Percentiles rank a stretch among this genome's conserved stretches.
Evolutionary conservation across 192 early-diverging fungal species (phyloP).

Genomic region (Coemansia sp.): DNA sequence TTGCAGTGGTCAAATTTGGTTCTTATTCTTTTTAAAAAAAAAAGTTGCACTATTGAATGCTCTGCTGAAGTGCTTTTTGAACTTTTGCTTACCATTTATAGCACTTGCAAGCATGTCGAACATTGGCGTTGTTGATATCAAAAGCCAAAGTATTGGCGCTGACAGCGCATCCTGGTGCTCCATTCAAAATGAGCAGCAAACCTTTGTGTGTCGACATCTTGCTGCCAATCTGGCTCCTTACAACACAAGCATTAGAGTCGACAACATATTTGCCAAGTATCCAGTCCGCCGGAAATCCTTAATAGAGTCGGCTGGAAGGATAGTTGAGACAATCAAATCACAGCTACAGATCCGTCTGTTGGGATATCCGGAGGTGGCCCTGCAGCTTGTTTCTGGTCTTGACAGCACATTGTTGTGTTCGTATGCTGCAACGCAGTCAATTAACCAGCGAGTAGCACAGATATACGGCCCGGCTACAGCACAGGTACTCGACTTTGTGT

Average conservation of each 20-base stretch:
- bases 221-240: not conserved
- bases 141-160: slow-evolving; percentile 8
- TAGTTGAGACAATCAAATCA: slow-evolving; percentile 12
- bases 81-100: slow-evolving; percentile 4
- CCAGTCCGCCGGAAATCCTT: slow-evolving; percentile 29
- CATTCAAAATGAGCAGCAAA: slow-evolving; percentile 19
- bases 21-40: not conserved
- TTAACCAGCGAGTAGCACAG: slow-evolving; percentile 40
- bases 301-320: slow-evolving; percentile 12
- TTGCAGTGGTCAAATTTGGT: not conserved
- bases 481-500: slow-evolving; percentile 27
- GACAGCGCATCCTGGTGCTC: slow-evolving; percentile 9
- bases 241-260: slow-evolving; percentile 24
- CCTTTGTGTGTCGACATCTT: slow-evolving; percentile 1
- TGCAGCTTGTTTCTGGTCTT: slow-evolving; percentile 21
- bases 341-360: slow-evolving; percentile 30
- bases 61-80: not conserved
- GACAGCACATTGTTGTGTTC: slow-evolving; percentile 9
- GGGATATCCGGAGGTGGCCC: slow-evolving; percentile 23
- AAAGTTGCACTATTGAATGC: not conserved
- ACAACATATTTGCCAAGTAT: slow-evolving; percentile 29
- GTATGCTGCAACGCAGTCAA: slow-evolving; percentile 23
- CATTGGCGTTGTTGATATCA: slow-evolving; percentile 27
- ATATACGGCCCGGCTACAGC: slow-evolving; percentile 29
- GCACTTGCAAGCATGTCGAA: slow-evolving; percentile 44